phyloP scores from a whole-genome alignment of 768 basidiomycete genomes.

The Boletus sp. region DNA sequence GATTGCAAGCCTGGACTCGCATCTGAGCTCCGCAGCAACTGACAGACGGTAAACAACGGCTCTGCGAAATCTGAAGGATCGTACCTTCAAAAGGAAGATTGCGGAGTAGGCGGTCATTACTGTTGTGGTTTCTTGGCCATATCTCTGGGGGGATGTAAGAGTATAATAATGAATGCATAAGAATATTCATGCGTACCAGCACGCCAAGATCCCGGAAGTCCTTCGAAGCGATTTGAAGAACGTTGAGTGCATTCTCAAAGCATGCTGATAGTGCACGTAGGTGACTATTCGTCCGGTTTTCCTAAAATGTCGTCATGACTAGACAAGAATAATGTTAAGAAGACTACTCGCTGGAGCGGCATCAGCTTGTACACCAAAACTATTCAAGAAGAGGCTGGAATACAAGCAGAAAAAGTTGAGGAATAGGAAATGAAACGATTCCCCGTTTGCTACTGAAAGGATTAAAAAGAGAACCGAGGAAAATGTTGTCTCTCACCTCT shows the following conservation, averaged over 20 bases:
- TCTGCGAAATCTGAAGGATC: conserved; percentile 4
- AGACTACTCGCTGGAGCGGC: conserved; percentile 48
- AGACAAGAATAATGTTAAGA: conserved; percentile 1
- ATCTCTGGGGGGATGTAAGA: conserved; percentile 48
- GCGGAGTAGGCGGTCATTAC: conserved; percentile 87
- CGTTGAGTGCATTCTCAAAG: conserved; percentile 69
- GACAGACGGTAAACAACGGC: conserved; percentile 1
- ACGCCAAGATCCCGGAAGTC: conserved; percentile 74
- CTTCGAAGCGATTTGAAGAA: conserved; percentile 65
- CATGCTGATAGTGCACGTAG: conserved; percentile 67
- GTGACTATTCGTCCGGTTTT: conserved; percentile 57
- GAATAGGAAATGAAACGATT: conserved; percentile 73
- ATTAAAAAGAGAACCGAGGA: background rate
- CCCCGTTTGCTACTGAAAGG: conserved; percentile 54
- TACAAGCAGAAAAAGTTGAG: conserved; percentile 74
- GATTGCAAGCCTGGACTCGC: conserved; percentile 53
- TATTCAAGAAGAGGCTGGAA: conserved; percentile 79
- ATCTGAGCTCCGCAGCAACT: conserved; percentile 70
- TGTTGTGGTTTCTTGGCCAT: conserved; percentile 79
- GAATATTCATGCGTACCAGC: conserved; percentile 52
- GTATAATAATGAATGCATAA: conserved; percentile 16
- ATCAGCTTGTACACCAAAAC: conserved; percentile 71
- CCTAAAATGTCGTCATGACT: conserved; percentile 33
- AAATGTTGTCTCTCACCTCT: conserved; percentile 43
- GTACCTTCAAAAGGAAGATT: conserved; percentile 72